Evolutionary conservation across 2,329 filamentous ascomycete species (phyloP), one percentile per base, ranked within the genome.

Genomic region (Penicillium polonicum): DNA sequence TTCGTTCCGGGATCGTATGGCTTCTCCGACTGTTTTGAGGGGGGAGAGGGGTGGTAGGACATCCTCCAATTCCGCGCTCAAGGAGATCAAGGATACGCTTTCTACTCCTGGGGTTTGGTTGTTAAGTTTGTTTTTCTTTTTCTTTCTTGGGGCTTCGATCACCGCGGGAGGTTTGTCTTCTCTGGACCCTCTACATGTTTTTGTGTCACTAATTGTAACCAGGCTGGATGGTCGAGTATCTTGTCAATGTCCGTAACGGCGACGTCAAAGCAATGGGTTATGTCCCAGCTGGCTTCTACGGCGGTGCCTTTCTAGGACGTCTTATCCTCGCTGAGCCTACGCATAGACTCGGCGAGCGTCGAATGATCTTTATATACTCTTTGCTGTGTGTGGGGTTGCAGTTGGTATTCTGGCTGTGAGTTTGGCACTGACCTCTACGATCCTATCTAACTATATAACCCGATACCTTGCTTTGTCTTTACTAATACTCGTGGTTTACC

Each of bases 201-300:
- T 19, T 35, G 10, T 5, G 9, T 19, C 39, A 48, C 46, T 59
- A 10, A 54, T 7, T 2, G 9, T 13, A 21, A 21, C 8, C 27
- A 58, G 85, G 86, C 1, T 88, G 85, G 86, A 81, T 88, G 0
- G 85, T 88, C 2, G 84, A 87, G 61, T 88, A 85, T 55, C 77
- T 88, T 3, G 82, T 87, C 7, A 78, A 79, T 2, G 83, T 84
- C n/a, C 82, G 85, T 0, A 74, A 81, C 3, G 85, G 85, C 0
- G 74, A 82, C 2, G 72, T 88, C 0, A 76, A 81, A 0, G 74
- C 81, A 19, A 82, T 86, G 70, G 85, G 85, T 0, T 88, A 88
- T 51, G 81, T 88, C 0, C 82, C 85, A 0, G 82, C 85, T 0
- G 85, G 84, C 3, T 84, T 83, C 63, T 85, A 80, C 46, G 85